A percentile compares a stretch with the other conserved stretches of the same genome.
Conservation (phyloP, 257 asterid genomes). For the Solanum gandarillasii region DNA sequence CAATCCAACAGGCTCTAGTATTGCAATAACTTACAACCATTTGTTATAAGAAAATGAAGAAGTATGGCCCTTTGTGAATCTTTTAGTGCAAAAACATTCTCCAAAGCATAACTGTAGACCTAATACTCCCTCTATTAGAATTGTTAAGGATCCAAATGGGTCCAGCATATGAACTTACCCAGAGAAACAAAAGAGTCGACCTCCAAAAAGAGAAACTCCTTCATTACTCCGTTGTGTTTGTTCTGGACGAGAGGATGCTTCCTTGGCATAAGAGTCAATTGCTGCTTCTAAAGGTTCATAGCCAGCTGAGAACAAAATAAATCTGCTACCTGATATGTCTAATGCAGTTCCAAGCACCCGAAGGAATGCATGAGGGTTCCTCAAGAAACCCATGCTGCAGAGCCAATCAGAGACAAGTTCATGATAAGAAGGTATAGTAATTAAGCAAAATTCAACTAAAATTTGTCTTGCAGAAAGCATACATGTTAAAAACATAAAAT, state of each 20-base stretch:
- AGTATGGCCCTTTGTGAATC: background rate
- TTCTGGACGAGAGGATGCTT: conserved; percentile 30
- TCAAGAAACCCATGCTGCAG: conserved; percentile 89
- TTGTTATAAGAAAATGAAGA: background rate
- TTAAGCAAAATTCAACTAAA: background rate
- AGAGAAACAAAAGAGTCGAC: conserved; percentile 62
- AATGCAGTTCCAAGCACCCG: conserved; percentile 40
- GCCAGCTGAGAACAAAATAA: conserved; percentile 75
- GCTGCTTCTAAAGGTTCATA: conserved; percentile 74
- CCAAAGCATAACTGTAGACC: background rate
- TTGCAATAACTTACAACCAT: background rate
- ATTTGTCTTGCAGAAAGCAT: background rate
- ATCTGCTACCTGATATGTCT: conserved; percentile 38
- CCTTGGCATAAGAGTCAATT: conserved; percentile 29
- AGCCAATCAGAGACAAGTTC: conserved; percentile 1
- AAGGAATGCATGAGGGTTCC: conserved; percentile 40
- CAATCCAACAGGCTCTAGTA: background rate
- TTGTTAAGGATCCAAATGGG: background rate
- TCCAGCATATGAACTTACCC: conserved; percentile 42
- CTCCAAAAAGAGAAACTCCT: conserved; percentile 51
- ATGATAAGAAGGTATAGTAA: background rate
- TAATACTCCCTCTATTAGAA: background rate
- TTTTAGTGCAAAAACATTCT: background rate
- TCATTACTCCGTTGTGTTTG: conserved; percentile 28
- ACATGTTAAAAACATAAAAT: background rate